These are phyloP conservation scores for Phycomyces blakesleeanus DNA, from an alignment of 192 early-diverging fungal genomes.

Conservation along the genomic window DNA sequence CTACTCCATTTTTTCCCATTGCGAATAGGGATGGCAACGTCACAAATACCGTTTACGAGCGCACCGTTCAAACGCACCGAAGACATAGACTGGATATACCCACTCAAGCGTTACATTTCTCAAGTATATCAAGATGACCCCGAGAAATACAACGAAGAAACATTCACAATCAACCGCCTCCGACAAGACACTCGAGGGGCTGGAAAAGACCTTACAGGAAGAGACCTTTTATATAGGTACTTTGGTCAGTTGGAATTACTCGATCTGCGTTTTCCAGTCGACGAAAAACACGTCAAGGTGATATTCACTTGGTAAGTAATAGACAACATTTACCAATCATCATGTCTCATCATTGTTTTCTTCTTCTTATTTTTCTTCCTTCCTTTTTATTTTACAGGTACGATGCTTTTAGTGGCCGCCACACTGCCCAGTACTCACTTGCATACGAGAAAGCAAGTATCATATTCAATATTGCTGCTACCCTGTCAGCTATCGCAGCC, in stretches of 20 bases:
- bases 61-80: constrained; percentile 85
- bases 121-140: constrained; percentile 90
- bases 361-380: not conserved
- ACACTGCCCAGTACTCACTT: constrained; percentile 84
- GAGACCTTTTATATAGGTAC: constrained; percentile 94
- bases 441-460: constrained; percentile 97
- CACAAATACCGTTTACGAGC: constrained; percentile 53
- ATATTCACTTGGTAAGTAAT: constrained; percentile 80
- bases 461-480: constrained; percentile 92
- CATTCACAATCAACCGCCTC: constrained; percentile 80
- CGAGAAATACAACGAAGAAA: constrained; percentile 81
- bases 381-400: constrained; percentile 37
- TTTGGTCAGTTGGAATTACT: constrained; percentile 94
- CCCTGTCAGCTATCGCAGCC: constrained; percentile 70
- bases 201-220: constrained; percentile 87
- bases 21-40: constrained; percentile 23
- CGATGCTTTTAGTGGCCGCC: constrained; percentile 82
- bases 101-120: constrained; percentile 84
- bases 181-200: constrained; percentile 95
- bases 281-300: constrained; percentile 87
- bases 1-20: not conserved
- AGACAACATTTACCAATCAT: not conserved
- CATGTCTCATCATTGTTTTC: not conserved
- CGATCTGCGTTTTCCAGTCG: constrained; percentile 89
- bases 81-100: constrained; percentile 83